phyloP scores from a whole-genome alignment of 2,329 filamentous ascomycete species.

The Hypoxylon sp. region DNA sequence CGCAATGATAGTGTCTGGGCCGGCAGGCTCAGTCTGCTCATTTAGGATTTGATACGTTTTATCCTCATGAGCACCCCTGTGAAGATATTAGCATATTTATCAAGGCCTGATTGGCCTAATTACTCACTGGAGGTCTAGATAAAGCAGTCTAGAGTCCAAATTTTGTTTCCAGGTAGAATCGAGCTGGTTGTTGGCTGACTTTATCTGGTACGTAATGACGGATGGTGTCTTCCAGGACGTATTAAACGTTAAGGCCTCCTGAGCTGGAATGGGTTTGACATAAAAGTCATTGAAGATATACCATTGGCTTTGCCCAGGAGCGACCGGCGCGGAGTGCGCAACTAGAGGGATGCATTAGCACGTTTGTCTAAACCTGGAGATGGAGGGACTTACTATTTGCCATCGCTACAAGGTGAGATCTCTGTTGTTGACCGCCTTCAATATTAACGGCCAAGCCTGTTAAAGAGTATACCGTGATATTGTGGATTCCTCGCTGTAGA shows the following conservation, averaged over 20 bases:
- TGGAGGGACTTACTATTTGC: slow-evolving; percentile 73
- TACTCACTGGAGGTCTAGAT: slow-evolving; percentile 69
- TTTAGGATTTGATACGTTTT: slow-evolving; percentile 70
- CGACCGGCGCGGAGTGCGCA: slow-evolving; percentile 68
- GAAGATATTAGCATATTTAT: slow-evolving; percentile 39
- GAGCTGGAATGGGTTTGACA: slow-evolving; percentile 78
- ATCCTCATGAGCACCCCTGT: slow-evolving; percentile 53
- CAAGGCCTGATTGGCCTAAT: not conserved
- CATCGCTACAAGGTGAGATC: slow-evolving; percentile 89
- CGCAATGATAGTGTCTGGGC: slow-evolving; percentile 78
- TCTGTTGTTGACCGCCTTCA: slow-evolving; percentile 83
- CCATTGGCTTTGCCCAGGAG: slow-evolving; percentile 76
- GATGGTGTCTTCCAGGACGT: slow-evolving; percentile 92
- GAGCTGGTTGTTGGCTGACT: slow-evolving; percentile 80
- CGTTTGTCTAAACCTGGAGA: not conserved
- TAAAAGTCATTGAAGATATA: slow-evolving; percentile 98
- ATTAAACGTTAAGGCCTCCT: slow-evolving; percentile 90
- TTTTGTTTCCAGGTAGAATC: slow-evolving; percentile 86
- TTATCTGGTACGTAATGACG: slow-evolving; percentile 85
- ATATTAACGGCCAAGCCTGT: slow-evolving; percentile 92
- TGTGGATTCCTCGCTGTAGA: slow-evolving; percentile 79
- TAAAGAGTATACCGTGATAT: slow-evolving; percentile 88
- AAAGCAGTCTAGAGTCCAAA: slow-evolving; percentile 86
- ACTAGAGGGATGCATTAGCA: slow-evolving; percentile 56
- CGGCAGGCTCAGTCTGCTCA: slow-evolving; percentile 69